These are phyloP conservation scores for Phytophthora megakarya DNA, from an alignment of 352 stramenopile genomes.

Conservation along the genomic window DNA sequence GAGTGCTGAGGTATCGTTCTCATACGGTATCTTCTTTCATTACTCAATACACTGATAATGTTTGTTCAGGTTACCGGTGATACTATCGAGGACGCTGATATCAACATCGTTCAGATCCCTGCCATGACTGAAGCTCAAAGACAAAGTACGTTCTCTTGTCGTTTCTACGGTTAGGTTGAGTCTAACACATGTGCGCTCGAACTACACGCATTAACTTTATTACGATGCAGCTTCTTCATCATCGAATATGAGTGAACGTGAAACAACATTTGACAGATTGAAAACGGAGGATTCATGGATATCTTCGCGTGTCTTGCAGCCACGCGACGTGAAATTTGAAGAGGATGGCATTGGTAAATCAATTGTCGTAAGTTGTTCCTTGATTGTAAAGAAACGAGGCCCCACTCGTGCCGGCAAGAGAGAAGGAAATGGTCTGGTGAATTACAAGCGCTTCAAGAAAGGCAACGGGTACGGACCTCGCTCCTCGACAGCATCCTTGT, in stretches of 20 bases:
- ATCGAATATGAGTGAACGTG: constrained; percentile 10
- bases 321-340: constrained; percentile 34
- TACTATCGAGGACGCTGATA: constrained; percentile 16
- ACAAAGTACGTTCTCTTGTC: constrained; percentile 17
- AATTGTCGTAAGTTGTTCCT: constrained; percentile 50
- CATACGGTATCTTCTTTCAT: not conserved
- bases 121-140: constrained; percentile 6
- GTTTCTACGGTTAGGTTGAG: not conserved
- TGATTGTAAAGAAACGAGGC: constrained; percentile 54
- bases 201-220: not conserved
- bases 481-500: constrained; percentile 49
- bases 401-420: not conserved
- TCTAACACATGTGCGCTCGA: constrained; percentile 11
- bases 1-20: constrained; percentile 22
- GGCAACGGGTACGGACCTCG: constrained; percentile 56
- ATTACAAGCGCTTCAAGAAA: constrained; percentile 90
- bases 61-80: constrained; percentile 27
- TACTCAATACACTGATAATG: too few relatives aligned
- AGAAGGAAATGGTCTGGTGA: constrained; percentile 32
- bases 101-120: constrained; percentile 40
- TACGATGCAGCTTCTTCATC: constrained; percentile 16
- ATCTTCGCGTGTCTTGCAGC: constrained; percentile 36
- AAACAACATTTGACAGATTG: not conserved
- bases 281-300: constrained; percentile 28
- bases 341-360: constrained; percentile 43